Percentiles rank a stretch among this genome's conserved stretches.
Evolutionary conservation across 768 basidiomycete genomes (phyloP).

Genomic region (Trametes maxima): DNA sequence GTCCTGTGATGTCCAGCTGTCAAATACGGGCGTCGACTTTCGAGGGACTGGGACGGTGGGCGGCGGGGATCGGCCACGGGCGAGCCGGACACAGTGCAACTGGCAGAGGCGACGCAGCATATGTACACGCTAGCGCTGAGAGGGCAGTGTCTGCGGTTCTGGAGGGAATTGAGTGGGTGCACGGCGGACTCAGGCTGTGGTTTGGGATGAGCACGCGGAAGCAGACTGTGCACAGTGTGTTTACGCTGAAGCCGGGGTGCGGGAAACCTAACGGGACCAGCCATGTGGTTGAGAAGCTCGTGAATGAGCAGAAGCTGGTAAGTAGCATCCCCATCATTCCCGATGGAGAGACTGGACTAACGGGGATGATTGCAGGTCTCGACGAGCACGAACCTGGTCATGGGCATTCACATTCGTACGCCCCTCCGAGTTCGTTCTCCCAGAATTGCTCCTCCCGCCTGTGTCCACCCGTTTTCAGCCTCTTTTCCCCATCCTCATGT

Average conservation of each 20-base stretch:
- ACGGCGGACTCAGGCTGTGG: conserved; percentile 71
- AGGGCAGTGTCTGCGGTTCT: conserved; percentile 64
- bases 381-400: conserved; percentile 54
- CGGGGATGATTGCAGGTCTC: conserved; percentile 43
- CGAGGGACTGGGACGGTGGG: too few relatives aligned
- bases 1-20: too few relatives aligned
- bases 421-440: conserved; percentile 37
- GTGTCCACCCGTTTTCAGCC: conserved; percentile 30
- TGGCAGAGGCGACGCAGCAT: conserved; percentile 45
- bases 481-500: conserved; percentile 34
- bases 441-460: conserved; percentile 43
- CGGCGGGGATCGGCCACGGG: background rate
- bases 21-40: too few relatives aligned
- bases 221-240: conserved; percentile 70
- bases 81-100: conserved; percentile 1
- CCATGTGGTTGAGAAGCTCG: conserved; percentile 59
- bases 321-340: conserved; percentile 26
- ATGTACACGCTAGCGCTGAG: conserved; percentile 72
- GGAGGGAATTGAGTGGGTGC: conserved; percentile 53
- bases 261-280: conserved; percentile 64
- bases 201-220: conserved; percentile 64
- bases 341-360: background rate
- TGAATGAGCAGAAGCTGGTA: conserved; percentile 54
- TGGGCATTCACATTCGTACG: conserved; percentile 60
- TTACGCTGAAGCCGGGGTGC: conserved; percentile 76